These are phyloP conservation scores for Ceratorhiza oryzae-sativae DNA, from an alignment of 1,284 basidiomycete species.

Conservation along the genomic window DNA sequence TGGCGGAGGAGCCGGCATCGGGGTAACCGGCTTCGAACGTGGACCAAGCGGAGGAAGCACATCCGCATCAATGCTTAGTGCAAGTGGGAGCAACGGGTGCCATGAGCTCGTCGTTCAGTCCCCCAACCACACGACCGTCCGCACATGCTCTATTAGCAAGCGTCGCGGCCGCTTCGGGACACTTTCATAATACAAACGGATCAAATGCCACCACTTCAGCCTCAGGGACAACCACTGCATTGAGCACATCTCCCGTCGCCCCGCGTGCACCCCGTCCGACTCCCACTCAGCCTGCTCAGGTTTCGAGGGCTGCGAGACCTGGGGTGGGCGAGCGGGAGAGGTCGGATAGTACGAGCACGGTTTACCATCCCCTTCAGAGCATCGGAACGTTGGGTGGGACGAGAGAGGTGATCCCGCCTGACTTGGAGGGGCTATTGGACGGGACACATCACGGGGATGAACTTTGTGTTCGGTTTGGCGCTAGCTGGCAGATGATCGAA, in stretches of 20 bases:
- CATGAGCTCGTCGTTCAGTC: slow-evolving; percentile 24
- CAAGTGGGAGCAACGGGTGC: slow-evolving; percentile 15
- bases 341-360: slow-evolving; percentile 42
- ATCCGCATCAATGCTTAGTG: slow-evolving; percentile 14
- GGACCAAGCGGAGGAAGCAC: slow-evolving; percentile 10
- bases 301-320: slow-evolving; percentile 12
- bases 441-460: slow-evolving; percentile 93
- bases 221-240: slow-evolving; percentile 10
- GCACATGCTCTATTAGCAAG: slow-evolving; percentile 5
- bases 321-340: slow-evolving; percentile 35
- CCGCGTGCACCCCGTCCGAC: slow-evolving; percentile 43
- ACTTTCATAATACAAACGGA: neutral
- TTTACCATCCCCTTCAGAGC: slow-evolving; percentile 34
- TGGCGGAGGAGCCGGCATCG: neutral
- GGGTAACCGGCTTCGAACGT: slow-evolving; percentile 6
- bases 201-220: slow-evolving; percentile 14
- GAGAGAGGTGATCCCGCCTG: slow-evolving; percentile 49
- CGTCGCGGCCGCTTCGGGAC: slow-evolving; percentile 24
- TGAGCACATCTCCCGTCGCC: slow-evolving; percentile 40
- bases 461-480: slow-evolving; percentile 80
- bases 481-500: slow-evolving; percentile 84
- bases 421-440: slow-evolving; percentile 72
- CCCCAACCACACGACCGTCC: slow-evolving; percentile 27
- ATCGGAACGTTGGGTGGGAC: too few species aligned
- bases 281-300: slow-evolving; percentile 3